Evolutionary conservation across 164 flowering plant species (phyloP), one percentile per base, ranked within the genome.

Genomic region (Sextonia rubra): DNA sequence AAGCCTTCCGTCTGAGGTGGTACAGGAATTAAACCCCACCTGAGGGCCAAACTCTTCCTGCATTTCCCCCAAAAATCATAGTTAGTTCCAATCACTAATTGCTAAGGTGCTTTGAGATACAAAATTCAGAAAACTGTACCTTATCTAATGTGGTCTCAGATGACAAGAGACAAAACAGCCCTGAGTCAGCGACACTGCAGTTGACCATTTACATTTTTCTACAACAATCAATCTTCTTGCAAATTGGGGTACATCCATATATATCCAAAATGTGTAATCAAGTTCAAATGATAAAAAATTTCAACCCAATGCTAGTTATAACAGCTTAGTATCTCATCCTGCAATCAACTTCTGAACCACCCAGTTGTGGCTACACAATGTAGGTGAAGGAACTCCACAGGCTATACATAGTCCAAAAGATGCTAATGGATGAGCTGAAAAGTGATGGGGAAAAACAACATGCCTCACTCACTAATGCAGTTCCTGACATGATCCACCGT

Each of bases 311-410:
- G 58, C 58, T 18, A 17, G 58, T 52, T 14, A 52, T 14, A 68
- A 14, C 12, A 30, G 26, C 56, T 72, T 32, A 49, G 12, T 49
- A 52, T 25, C 22, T 22, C 32, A 52, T 60, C 66, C 9, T 71
- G 23, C 18, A 29, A 37, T 44, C 18, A 18, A 61, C 61, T 60
- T 44, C 66, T 60, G 56, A 63, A 15, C 8, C 30, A 61, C n/a
- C 22, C 12, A 37, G 44, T 37, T 24, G 30, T 11, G 72, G 48
- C 37, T 69, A 30, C 24, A 73, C 29, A n/a, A 75, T 82, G 82
- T 84, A 91, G 97, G 92, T 91, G 18, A 37, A 71, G 64, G 93
- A 91, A 74, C 90, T 91, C 30, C 97, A 91, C 72, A 72, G 88
- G 73, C 80, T 91, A 27, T 91, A 91, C 76, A 79, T 76, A 70